Evolutionary conservation across 148 eudicot genomes (phyloP), one percentile per base, ranked within the genome.

Genomic region (Agrostemma githago): DNA sequence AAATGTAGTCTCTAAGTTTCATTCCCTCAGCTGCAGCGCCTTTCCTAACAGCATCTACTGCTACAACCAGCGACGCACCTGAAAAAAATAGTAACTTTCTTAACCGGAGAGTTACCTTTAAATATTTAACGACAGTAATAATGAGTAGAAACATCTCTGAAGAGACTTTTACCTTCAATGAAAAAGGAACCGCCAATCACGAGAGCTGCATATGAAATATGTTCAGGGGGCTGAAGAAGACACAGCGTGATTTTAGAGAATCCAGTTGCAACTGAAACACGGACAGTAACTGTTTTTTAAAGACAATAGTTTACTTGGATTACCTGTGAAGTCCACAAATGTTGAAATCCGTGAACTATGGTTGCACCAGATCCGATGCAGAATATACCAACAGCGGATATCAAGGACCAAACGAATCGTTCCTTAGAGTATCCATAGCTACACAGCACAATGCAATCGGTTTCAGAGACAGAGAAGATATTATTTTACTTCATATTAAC

Each of bases 311-410:
- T 60, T 6, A 20, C 62, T 12, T 17, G 17, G 34, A 11, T 63
- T 82, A 90, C 99, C 97, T 90, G 88, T 42, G 96, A 64, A 70
- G 88, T 87, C 94, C 96, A 90, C 84, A 95, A 80, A 84, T 92
- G 86, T 79, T 90, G 97, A 78, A 95, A 72, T 17, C 99, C 99
- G 74, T 95, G 88, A 68, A 95, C 90, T 85, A 95, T 86, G 64
- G 97, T 95, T 72, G 94, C 99, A 76, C 99, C 99, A 21, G 97
- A 86, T 72, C 97, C 99, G 78, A 95, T 90, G 82, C 99, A 95
- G 78, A 95, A 95, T 75, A 92, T 95, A 74, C 99, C 99, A 80
- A 92, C 97, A 72, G 99, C 99, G 58, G 99, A 95, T 83, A 95
- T 95, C 84, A 95, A 89, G 66, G 99, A 90, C 99, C 99, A 95